phyloP scores from a whole-genome alignment of 2,329 filamentous ascomycete genomes.

The Hymenoscyphus albidus region DNA sequence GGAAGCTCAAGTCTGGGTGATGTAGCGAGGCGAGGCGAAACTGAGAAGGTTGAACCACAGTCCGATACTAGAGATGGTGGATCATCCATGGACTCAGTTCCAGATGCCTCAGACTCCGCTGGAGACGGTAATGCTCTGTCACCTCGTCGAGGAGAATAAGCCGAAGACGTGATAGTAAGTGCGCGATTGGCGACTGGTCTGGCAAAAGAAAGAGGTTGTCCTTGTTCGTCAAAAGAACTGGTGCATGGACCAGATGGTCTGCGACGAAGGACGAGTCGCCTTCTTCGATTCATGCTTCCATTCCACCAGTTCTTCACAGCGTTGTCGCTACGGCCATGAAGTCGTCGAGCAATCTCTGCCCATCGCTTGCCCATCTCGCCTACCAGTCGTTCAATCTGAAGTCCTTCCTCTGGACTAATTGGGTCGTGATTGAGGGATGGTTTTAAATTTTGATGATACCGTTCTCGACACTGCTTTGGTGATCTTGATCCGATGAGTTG shows the following conservation, averaged over 20 bases:
- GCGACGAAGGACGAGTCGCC: constrained; percentile 35
- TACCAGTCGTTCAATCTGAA: constrained; percentile 74
- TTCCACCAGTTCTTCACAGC: constrained; percentile 99
- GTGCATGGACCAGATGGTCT: constrained; percentile 27
- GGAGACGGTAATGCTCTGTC: constrained; percentile 63
- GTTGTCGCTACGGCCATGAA: constrained; percentile 87
- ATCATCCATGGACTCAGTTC: constrained; percentile 51
- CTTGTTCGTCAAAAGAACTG: constrained; percentile 31
- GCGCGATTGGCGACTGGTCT: constrained; percentile 22
- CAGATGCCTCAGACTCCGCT: constrained; percentile 59
- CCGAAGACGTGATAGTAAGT: constrained; percentile 23
- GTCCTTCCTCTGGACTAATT: constrained; percentile 67
- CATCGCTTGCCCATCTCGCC: constrained; percentile 77
- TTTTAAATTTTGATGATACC: constrained; percentile 91
- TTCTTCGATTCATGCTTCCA: constrained; percentile 78
- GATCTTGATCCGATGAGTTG: constrained; percentile 71
- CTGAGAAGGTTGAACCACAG: constrained; percentile 57
- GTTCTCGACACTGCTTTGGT: constrained; percentile 91
- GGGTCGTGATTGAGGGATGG: constrained; percentile 68
- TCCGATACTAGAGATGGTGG: constrained; percentile 72
- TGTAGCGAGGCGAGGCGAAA: constrained; percentile 44
- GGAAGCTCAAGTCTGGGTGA: constrained; percentile 34
- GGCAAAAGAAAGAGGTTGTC: constrained; percentile 34
- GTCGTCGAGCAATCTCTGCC: constrained; percentile 83
- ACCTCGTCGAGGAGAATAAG: constrained; percentile 36